Evolutionary conservation across 306 rosid genomes (phyloP).

Genomic region (Gillenia trifoliata): DNA sequence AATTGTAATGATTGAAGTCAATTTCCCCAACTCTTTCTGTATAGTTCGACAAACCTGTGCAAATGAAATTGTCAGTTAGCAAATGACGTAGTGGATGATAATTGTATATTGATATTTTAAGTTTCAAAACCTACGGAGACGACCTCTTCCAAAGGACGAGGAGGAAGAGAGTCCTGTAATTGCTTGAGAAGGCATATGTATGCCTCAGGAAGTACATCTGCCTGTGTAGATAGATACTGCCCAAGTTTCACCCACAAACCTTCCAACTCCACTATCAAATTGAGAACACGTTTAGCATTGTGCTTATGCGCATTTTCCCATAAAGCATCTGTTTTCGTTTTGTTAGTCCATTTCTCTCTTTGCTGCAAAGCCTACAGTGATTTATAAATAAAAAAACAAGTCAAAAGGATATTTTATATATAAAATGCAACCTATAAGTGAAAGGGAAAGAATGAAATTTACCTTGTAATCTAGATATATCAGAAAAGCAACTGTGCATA

Average conservation of each 20-base stretch:
- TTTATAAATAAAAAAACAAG: not conserved
- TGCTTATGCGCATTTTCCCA: constrained; percentile 93
- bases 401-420: not conserved
- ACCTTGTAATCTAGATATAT: constrained; percentile 57
- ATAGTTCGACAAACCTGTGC: constrained; percentile 67
- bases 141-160: constrained; percentile 95
- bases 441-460: constrained; percentile 9
- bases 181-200: constrained; percentile 74
- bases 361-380: constrained; percentile 64
- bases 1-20: constrained; percentile 81
- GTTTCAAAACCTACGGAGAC: not conserved
- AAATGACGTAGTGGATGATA: constrained; percentile 2
- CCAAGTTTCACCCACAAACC: constrained; percentile 99
- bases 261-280: constrained; percentile 78
- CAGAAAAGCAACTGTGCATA: constrained; percentile 38
- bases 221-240: constrained; percentile 93
- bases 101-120: not conserved
- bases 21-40: constrained; percentile 78
- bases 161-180: constrained; percentile 96
- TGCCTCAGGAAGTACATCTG: constrained; percentile 93
- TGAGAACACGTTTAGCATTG: constrained; percentile 81
- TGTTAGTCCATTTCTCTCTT: constrained; percentile 79
- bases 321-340: constrained; percentile 41
- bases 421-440: not conserved
- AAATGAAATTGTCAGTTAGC: constrained; percentile 26